A percentile compares a stretch with the other conserved stretches of the same genome.
Conservation (phyloP, 2,329 filamentous ascomycete species). For the Claviceps sp. region DNA sequence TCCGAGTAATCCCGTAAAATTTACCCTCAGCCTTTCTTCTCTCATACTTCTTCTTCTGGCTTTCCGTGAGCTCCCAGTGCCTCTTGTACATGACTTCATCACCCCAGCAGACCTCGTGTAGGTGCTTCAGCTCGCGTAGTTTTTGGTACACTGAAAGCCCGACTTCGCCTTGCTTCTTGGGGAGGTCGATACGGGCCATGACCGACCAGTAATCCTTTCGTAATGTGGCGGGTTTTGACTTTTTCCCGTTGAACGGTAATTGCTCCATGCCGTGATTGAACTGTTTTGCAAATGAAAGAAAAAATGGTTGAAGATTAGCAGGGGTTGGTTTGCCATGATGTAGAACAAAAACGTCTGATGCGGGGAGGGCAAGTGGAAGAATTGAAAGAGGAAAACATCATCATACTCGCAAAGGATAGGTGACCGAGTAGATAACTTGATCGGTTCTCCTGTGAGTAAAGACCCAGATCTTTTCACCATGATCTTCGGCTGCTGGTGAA, state of each 20-base stretch:
- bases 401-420: not conserved
- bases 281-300: conserved; percentile 10
- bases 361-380: not conserved
- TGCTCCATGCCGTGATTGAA: conserved; percentile 36
- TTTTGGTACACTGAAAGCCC: conserved; percentile 49
- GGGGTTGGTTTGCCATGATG: too few species aligned
- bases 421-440: conserved; percentile 36
- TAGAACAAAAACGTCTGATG: too few species aligned
- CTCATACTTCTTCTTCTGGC: conserved; percentile 20
- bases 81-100: conserved; percentile 30
- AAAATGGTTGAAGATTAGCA: not conserved
- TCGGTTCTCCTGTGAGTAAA: conserved; percentile 36
- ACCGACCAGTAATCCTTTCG: conserved; percentile 56
- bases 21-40: conserved; percentile 17
- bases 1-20: conserved; percentile 21
- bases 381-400: not conserved
- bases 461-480: conserved; percentile 46
- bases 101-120: conserved; percentile 50
- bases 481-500: conserved; percentile 20
- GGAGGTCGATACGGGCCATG: conserved; percentile 46
- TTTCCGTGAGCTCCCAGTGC: conserved; percentile 19
- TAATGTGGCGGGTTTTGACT: conserved; percentile 47
- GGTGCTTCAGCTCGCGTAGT: conserved; percentile 48
- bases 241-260: conserved; percentile 54
- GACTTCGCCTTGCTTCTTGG: conserved; percentile 33